phyloP scores from a whole-genome alignment of 2,329 filamentous ascomycete species.

The Cladophialophora carrionii region DNA sequence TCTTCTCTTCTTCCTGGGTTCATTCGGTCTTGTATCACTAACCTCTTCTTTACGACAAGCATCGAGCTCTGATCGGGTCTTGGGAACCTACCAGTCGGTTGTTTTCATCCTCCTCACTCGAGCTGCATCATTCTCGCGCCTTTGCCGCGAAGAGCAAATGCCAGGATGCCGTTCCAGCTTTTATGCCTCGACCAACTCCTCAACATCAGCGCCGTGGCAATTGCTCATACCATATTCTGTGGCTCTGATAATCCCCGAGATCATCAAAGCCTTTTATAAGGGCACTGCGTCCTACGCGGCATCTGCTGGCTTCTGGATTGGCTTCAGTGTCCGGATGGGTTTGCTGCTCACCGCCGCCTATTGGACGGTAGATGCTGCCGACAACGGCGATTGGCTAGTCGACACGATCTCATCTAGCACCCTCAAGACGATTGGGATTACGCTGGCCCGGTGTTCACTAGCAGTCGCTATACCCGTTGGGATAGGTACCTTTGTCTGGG shows the following conservation, averaged over 20 bases:
- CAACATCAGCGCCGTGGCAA: slow-evolving; percentile 91
- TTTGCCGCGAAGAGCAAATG: slow-evolving; percentile 98
- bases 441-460: slow-evolving; percentile 78
- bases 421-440: slow-evolving; percentile 74
- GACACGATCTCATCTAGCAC: slow-evolving; percentile 59
- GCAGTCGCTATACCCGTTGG: slow-evolving; percentile 81
- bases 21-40: slow-evolving; percentile 78
- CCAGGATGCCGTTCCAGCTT: slow-evolving; percentile 94
- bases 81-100: slow-evolving; percentile 83
- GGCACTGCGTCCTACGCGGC: slow-evolving; percentile 88
- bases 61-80: slow-evolving; percentile 66
- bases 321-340: slow-evolving; percentile 72
- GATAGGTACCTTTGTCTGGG: slow-evolving; percentile 81
- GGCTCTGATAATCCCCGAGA: slow-evolving; percentile 68
- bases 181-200: slow-evolving; percentile 88
- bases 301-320: slow-evolving; percentile 65
- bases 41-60: slow-evolving; percentile 75
- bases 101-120: slow-evolving; percentile 79
- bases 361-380: slow-evolving; percentile 87
- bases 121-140: slow-evolving; percentile 80
- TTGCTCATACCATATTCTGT: slow-evolving; percentile 72
- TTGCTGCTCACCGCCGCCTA: slow-evolving; percentile 77
- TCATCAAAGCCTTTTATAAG: slow-evolving; percentile 77
- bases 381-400: slow-evolving; percentile 80
- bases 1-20: slow-evolving; percentile 84